Evolutionary conservation across 495 filamentous ascomycete species (phyloP), one percentile per base, ranked within the genome.

Genomic region (Podospora australis): DNA sequence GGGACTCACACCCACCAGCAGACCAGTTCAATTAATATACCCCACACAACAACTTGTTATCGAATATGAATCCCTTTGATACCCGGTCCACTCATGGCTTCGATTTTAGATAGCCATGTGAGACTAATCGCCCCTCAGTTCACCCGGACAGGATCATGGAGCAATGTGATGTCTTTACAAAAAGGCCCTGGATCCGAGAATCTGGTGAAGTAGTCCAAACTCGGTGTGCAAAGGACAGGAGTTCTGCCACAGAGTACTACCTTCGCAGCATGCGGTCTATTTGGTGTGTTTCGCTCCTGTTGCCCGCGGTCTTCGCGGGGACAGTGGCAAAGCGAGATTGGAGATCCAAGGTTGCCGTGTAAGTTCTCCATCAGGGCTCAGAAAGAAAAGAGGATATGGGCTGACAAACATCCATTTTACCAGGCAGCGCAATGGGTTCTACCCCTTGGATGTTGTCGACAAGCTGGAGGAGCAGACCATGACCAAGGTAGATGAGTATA

Each of bases 391-490:
- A n/a, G n/a, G n/a, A n/a, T 42, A 29, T 36, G 23, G 44, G 25
- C 46, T 50, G 36, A 39, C 34, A 32, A 11, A 55, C 19, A 21
- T 13, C 36, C 9, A 35, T 44, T 23, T 16, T 21, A 10, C 14
- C 38, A 61, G 58, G 19, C 39, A 48, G 44, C 67, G 67, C 43
- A 70, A 68, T 26, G 59, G 59, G 13, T 45, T 43, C 34, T 70
- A 67, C 44, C 64, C 67, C 0, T 53, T 69, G 26, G 68, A 70
- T 55, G 50, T 59, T 11, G 68, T 70, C 46, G 68, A 70, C 51
- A 59, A 63, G 49, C 42, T 70, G 11, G 64, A 59, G 44, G 60
- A 65, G 32, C 52, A 40, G 25, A 65, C 60, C 32, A 68, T 70
- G 59, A 46, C 59, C 46, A 68, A 62, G 29, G 54, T 70, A n/a